Conservation (phyloP, 768 basidiomycete genomes). For the Nevesoporus exiguus region DNA sequence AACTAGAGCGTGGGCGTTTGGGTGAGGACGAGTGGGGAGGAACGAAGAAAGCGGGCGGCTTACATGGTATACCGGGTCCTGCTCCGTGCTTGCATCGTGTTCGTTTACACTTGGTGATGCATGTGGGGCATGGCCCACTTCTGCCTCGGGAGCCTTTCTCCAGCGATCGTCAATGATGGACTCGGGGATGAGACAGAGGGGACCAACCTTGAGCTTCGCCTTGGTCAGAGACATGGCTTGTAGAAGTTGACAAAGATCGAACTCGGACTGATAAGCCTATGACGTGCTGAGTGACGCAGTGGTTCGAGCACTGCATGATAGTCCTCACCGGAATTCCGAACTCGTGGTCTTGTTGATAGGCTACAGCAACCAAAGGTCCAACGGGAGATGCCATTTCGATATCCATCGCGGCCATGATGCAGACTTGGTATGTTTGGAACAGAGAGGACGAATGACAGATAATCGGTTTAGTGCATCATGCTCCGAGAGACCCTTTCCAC, state of each 20-base stretch:
- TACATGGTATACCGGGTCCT: constrained; percentile 43
- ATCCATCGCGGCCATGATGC: constrained; percentile 26
- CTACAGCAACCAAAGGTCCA: constrained; percentile 26
- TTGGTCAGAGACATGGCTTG: constrained; percentile 48
- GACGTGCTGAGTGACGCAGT: not conserved
- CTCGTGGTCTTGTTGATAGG: constrained; percentile 16
- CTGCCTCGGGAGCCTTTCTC: constrained; percentile 33
- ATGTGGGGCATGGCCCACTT: constrained; percentile 23
- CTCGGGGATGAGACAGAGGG: not conserved
- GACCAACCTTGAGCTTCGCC: constrained; percentile 32
- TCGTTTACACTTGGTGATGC: constrained; percentile 35
- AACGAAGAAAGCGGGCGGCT: constrained; percentile 3
- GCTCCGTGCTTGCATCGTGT: constrained; percentile 44
- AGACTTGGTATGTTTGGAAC: not conserved
- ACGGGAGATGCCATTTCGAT: constrained; percentile 33
- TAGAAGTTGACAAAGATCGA: constrained; percentile 53
- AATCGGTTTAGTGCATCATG: constrained; percentile 11
- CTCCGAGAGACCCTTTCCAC: constrained; percentile 6
- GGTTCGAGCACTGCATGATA: not conserved
- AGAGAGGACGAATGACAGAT: constrained; percentile 6
- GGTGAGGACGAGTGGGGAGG: not conserved
- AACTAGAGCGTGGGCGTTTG: constrained; percentile 30
- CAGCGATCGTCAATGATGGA: constrained; percentile 23
- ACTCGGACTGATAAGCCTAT: constrained; percentile 29
- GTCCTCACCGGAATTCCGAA: constrained; percentile 25